Conservation (phyloP, 495 filamentous ascomycete genomes). For the Penicillium crystallinum region DNA sequence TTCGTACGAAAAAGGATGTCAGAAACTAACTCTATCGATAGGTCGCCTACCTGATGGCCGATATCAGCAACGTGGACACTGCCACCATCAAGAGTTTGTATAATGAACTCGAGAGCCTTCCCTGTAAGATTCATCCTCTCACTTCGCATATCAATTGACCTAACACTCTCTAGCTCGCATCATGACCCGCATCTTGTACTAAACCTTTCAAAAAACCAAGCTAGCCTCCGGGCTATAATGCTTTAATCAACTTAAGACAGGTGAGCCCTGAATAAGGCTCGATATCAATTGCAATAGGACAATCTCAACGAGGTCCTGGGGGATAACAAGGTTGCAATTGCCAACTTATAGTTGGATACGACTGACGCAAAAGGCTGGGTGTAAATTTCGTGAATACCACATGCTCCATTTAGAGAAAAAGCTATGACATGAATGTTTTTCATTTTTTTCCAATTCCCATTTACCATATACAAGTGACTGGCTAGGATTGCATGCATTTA, state of each 20-base stretch:
- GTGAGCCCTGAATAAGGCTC: background rate
- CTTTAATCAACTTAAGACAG: conserved; percentile 26
- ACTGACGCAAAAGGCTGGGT: background rate
- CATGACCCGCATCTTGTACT: conserved; percentile 84
- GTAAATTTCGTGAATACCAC: conserved; percentile 1
- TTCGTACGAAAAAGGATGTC: background rate
- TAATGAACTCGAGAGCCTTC: conserved; percentile 72
- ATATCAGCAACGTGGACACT: conserved; percentile 79
- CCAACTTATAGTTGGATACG: background rate
- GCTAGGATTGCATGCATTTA: background rate
- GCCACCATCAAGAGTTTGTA: conserved; percentile 80
- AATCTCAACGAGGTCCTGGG: conserved; percentile 21
- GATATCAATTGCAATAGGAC: conserved; percentile 3
- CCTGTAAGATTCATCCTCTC: conserved; percentile 53
- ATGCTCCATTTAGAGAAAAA: conserved; percentile 3
- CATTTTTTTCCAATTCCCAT: background rate
- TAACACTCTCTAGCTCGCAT: conserved; percentile 59
- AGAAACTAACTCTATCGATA: conserved; percentile 26
- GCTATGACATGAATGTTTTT: conserved; percentile 13
- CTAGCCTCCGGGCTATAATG: background rate
- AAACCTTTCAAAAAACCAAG: conserved; percentile 14
- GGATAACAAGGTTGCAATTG: background rate
- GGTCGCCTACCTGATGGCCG: conserved; percentile 96
- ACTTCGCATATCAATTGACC: background rate
- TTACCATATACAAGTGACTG: background rate